phyloP scores from a whole-genome alignment of 345 rosid genomes.

The Trapa incisa region DNA sequence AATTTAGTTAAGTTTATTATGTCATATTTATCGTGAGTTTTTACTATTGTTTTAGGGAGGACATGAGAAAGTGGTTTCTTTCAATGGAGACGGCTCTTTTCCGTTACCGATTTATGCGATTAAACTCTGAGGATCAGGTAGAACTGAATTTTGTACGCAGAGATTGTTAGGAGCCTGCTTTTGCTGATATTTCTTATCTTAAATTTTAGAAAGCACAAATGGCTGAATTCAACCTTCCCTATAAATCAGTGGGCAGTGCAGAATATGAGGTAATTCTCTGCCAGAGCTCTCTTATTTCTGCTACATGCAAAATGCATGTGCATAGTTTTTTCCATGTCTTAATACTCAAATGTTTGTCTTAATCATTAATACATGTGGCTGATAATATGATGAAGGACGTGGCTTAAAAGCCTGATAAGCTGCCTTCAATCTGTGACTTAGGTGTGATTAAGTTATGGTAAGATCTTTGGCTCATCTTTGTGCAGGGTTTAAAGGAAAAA shows the following conservation, averaged over 20 bases:
- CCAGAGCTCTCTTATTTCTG: background rate
- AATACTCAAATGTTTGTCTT: background rate
- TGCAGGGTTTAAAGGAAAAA: slow-evolving; percentile 40
- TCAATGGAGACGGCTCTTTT: slow-evolving; percentile 76
- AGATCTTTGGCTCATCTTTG: background rate
- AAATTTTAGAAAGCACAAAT: slow-evolving; percentile 40
- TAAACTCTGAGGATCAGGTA: slow-evolving; percentile 50
- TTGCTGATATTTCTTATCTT: slow-evolving; percentile 6
- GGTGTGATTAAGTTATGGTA: background rate
- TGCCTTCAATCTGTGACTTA: background rate
- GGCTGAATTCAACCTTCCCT: slow-evolving; percentile 60
- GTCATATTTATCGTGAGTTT: background rate
- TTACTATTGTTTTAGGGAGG: slow-evolving; percentile 37
- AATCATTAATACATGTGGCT: background rate
- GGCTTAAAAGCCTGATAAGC: background rate
- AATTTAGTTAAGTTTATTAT: background rate
- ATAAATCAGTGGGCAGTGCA: slow-evolving; percentile 44
- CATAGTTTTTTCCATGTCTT: background rate
- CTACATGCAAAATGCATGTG: background rate
- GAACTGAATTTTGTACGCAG: background rate
- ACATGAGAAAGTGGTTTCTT: slow-evolving; percentile 84
- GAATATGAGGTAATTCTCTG: slow-evolving; percentile 53
- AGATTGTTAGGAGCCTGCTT: slow-evolving; percentile 2
- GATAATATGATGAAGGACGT: background rate
- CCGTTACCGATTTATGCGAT: slow-evolving; percentile 39